These are phyloP conservation scores for Oenanthe sinensis DNA, from an alignment of 129 eudicot genomes.

Conservation along the genomic window DNA sequence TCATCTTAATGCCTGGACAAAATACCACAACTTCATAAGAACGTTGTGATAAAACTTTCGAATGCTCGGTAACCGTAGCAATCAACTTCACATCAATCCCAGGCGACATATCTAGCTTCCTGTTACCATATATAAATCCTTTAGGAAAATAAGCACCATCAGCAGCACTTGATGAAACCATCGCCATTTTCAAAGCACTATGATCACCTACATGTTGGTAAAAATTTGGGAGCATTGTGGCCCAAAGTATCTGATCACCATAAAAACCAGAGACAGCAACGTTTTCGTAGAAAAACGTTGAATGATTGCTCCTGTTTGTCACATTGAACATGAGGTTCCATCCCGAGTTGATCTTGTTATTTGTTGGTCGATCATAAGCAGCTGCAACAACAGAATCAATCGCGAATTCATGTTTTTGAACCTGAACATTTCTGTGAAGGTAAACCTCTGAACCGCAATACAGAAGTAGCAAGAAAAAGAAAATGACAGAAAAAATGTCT, in stretches of 20 bases:
- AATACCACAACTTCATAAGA: background rate
- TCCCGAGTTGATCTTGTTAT: background rate
- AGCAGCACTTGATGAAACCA: constrained; percentile 1
- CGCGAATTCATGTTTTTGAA: background rate
- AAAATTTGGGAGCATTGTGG: background rate
- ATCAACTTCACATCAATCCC: constrained; percentile 1
- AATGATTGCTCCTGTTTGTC: background rate
- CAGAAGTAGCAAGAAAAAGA: background rate
- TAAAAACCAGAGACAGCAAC: background rate
- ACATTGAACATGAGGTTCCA: constrained; percentile 10
- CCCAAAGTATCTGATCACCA: constrained; percentile 6
- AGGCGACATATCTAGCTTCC: constrained; percentile 7
- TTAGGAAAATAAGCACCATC: constrained; percentile 5
- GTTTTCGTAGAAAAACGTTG: constrained; percentile 1
- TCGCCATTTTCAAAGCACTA: background rate
- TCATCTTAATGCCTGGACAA: background rate
- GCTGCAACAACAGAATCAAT: background rate
- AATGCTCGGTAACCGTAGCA: constrained; percentile 2
- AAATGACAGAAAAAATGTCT: background rate
- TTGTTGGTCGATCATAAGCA: background rate
- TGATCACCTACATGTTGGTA: background rate
- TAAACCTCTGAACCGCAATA: constrained; percentile 8
- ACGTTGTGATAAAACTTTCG: background rate
- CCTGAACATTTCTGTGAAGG: constrained; percentile 11
- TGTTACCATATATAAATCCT: background rate